Evolutionary conservation across 202 grass and related monocot genomes (phyloP).

Genomic region (Setaria italica): DNA sequence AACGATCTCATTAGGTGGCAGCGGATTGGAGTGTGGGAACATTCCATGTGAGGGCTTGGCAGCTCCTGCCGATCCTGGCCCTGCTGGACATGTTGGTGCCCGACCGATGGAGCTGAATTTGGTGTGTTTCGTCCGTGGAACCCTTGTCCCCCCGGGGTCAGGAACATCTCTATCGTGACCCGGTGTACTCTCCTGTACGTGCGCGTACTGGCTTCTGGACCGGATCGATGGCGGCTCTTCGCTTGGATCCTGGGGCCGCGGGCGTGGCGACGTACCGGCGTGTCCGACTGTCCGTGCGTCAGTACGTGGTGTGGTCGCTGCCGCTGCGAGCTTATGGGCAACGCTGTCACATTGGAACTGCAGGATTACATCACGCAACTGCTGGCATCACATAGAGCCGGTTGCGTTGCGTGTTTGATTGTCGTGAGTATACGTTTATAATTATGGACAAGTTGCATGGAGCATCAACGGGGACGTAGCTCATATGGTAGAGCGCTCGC

Average conservation of each 20-base stretch:
- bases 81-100: neutral
- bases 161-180: neutral
- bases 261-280: no score
- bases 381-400: no score
- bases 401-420: no score
- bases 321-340: no score
- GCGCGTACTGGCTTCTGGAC: neutral
- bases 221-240: no score
- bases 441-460: no score
- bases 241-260: no score
- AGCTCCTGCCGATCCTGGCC: neutral
- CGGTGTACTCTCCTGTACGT: neutral
- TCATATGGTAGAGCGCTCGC: slow-evolving; percentile 99
- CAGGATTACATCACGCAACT: no score
- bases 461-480: slow-evolving; percentile 59
- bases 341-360: no score
- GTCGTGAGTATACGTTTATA: no score
- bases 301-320: no score
- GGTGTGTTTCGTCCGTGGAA: neutral
- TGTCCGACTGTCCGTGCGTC: no score
- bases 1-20: neutral
- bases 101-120: neutral
- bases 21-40: slow-evolving; percentile 6
- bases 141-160: neutral
- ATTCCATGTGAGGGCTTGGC: slow-evolving; percentile 27